Conservation (phyloP, 2,329 filamentous ascomycete genomes). For the Xylariaceae sp. region DNA sequence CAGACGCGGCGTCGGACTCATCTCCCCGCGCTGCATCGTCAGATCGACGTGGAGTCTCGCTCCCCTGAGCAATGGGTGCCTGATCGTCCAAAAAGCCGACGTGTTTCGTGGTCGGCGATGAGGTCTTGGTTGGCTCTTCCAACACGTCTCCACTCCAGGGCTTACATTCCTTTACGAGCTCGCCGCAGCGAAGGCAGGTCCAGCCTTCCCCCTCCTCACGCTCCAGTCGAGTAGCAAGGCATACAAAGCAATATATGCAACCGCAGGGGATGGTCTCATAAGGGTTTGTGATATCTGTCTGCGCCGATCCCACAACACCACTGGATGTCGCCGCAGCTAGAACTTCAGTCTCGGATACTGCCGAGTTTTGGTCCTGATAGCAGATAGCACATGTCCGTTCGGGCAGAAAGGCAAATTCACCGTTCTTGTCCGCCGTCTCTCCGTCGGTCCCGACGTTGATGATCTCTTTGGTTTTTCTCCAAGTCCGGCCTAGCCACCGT, state of each 20-base stretch:
- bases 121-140: conserved; percentile 42
- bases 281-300: conserved; percentile 93
- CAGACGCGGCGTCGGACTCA: conserved; percentile 4
- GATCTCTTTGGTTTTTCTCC: conserved; percentile 72
- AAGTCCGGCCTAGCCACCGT: conserved; percentile 80
- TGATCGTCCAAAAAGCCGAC: conserved; percentile 59
- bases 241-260: conserved; percentile 95
- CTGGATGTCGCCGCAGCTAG: conserved; percentile 66
- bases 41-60: conserved; percentile 15
- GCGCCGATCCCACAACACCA: conserved; percentile 80
- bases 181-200: conserved; percentile 85
- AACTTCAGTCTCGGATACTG: conserved; percentile 70
- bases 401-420: conserved; percentile 80
- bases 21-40: conserved; percentile 10
- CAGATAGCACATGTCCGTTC: conserved; percentile 96
- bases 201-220: conserved; percentile 92
- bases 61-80: conserved; percentile 23
- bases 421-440: conserved; percentile 52
- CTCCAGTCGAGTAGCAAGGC: conserved; percentile 84
- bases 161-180: conserved; percentile 75
- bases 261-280: conserved; percentile 88
- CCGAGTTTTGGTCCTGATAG: conserved; percentile 86
- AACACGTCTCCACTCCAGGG: conserved; percentile 92
- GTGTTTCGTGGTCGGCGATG: conserved; percentile 44
- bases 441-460: conserved; percentile 46